phyloP scores from a whole-genome alignment of 441 rosid genomes.

The Gossypium davidsonii region DNA sequence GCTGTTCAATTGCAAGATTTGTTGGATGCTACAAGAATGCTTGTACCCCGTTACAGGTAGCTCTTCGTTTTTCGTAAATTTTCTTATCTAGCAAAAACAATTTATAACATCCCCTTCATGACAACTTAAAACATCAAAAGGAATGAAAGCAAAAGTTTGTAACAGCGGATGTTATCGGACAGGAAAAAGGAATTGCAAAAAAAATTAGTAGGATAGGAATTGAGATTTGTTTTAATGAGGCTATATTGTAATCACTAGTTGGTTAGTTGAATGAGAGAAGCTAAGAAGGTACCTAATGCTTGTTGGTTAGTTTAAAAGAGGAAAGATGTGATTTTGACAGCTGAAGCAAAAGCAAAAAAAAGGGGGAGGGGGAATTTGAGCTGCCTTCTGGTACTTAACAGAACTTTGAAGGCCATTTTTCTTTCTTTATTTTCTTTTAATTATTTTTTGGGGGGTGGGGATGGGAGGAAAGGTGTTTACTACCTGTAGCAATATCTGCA shows the following conservation, averaged over 20 bases:
- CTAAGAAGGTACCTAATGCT: background rate
- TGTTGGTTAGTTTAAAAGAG: background rate
- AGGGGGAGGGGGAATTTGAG: background rate
- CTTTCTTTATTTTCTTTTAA: background rate
- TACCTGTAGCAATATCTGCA: background rate
- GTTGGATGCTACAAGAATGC: slow-evolving; percentile 92
- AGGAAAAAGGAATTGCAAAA: background rate
- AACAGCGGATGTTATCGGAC: background rate
- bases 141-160: background rate
- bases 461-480: background rate
- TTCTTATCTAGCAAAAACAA: background rate
- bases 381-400: background rate
- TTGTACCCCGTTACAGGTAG: slow-evolving; percentile 96
- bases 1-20: slow-evolving; percentile 98
- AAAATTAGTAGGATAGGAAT: background rate
- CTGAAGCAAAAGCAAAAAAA: background rate
- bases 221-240: background rate
- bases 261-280: background rate
- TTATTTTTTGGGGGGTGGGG: background rate
- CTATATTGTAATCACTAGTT: background rate
- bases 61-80: background rate
- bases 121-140: background rate
- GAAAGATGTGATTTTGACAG: background rate
- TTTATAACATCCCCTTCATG: background rate
- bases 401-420: background rate